Evolutionary conservation across 2,329 filamentous ascomycete species (phyloP).

Genomic region (Trichoderma sp.): DNA sequence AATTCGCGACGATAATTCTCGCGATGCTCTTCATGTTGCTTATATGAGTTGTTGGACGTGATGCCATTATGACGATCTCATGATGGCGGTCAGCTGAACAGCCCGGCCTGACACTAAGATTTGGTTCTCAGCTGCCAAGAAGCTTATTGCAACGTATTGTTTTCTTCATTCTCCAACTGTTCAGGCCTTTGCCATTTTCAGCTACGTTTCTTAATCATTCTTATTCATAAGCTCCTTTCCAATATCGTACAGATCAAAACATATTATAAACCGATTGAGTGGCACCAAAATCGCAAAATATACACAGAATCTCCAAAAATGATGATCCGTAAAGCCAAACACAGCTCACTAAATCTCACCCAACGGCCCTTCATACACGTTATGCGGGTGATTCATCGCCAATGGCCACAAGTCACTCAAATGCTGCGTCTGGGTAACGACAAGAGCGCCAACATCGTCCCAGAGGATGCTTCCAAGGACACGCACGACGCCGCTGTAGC

Average conservation of each 20-base stretch:
- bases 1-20: background rate
- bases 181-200: background rate
- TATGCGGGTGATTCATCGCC: slow-evolving; percentile 28
- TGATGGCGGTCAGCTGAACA: slow-evolving; percentile 12
- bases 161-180: background rate
- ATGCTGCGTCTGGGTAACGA: slow-evolving; percentile 26
- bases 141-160: background rate
- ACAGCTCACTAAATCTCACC: background rate
- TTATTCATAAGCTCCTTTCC: background rate
- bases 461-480: slow-evolving; percentile 32
- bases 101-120: background rate
- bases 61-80: slow-evolving; percentile 19
- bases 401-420: slow-evolving; percentile 31
- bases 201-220: background rate
- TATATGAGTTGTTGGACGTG: background rate
- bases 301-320: background rate
- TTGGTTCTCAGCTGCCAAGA: background rate
- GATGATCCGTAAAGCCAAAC: background rate
- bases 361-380: slow-evolving; percentile 28
- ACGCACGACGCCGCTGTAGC: slow-evolving; percentile 30
- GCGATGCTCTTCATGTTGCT: background rate
- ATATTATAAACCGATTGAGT: background rate
- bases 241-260: background rate
- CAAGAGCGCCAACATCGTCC: slow-evolving; percentile 31
- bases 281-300: background rate